phyloP scores from a whole-genome alignment of 148 eudicot species.

The Gaultheria prostrata region DNA sequence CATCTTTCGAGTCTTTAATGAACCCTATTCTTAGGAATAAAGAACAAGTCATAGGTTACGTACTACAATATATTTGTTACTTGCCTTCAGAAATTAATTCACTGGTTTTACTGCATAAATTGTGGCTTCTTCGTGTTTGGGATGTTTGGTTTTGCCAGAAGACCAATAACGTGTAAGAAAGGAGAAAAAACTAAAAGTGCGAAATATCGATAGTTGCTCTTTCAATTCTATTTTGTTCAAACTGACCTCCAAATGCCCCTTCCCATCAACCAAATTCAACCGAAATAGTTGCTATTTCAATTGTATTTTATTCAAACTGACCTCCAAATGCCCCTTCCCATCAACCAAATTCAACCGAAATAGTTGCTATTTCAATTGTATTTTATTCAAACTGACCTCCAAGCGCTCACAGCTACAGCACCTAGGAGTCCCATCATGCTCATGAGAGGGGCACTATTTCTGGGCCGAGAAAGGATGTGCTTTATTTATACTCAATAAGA shows the following conservation, averaged over 20 bases:
- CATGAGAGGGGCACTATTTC: too few species aligned
- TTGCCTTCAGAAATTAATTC: constrained; percentile 2
- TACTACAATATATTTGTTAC: background rate
- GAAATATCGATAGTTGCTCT: background rate
- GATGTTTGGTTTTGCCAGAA: constrained; percentile 23
- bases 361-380: background rate
- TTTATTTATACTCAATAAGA: constrained; percentile 19
- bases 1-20: too few species aligned
- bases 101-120: constrained; percentile 18
- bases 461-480: too few species aligned
- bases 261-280: too few species aligned
- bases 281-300: too few species aligned
- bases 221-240: too few species aligned
- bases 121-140: constrained; percentile 16
- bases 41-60: constrained; percentile 1
- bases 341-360: background rate
- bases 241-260: too few species aligned
- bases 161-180: background rate
- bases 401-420: too few species aligned
- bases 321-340: background rate
- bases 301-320: too few species aligned
- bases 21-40: too few species aligned
- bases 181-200: background rate
- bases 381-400: constrained; percentile 16
- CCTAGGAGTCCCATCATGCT: too few species aligned